These are phyloP conservation scores for Colletotrichum lindemuthianum DNA, from an alignment of 2,329 filamentous ascomycete species.

Conservation along the genomic window DNA sequence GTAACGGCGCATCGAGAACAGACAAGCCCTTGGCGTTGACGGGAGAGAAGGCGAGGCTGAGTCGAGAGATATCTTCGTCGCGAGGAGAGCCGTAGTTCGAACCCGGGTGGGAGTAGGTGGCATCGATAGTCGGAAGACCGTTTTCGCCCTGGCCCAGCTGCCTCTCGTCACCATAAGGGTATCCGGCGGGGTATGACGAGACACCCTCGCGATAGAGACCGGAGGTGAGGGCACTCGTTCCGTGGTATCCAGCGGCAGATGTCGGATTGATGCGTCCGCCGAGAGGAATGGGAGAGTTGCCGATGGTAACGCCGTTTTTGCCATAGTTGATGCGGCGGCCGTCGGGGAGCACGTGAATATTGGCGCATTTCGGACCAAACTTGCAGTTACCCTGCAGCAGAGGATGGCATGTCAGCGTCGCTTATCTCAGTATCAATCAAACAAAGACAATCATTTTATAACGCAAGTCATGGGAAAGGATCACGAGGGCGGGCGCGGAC, in stretches of 20 bases:
- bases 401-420: constrained; percentile 16
- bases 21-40: constrained; percentile 77
- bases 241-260: constrained; percentile 60
- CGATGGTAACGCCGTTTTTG: constrained; percentile 74
- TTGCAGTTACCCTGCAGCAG: constrained; percentile 89
- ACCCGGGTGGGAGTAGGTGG: constrained; percentile 63
- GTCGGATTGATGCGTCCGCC: constrained; percentile 75
- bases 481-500: constrained; percentile 11
- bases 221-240: constrained; percentile 75
- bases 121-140: constrained; percentile 67
- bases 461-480: neutral
- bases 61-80: constrained; percentile 67
- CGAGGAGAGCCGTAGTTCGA: constrained; percentile 85
- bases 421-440: neutral
- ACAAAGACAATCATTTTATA: neutral
- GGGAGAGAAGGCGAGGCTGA: constrained; percentile 83
- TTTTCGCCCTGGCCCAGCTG: constrained; percentile 62
- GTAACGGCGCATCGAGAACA: constrained; percentile 91
- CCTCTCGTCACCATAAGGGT: constrained; percentile 52
- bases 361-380: constrained; percentile 96
- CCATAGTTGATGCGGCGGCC: constrained; percentile 89
- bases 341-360: constrained; percentile 94
- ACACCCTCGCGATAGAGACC: constrained; percentile 57
- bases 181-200: constrained; percentile 51
- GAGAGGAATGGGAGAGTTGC: constrained; percentile 66